A percentile compares a stretch with the other conserved stretches of the same genome.
Evolutionary conservation across 345 rosid species (phyloP).

Genomic region (Syzygium oleosum): DNA sequence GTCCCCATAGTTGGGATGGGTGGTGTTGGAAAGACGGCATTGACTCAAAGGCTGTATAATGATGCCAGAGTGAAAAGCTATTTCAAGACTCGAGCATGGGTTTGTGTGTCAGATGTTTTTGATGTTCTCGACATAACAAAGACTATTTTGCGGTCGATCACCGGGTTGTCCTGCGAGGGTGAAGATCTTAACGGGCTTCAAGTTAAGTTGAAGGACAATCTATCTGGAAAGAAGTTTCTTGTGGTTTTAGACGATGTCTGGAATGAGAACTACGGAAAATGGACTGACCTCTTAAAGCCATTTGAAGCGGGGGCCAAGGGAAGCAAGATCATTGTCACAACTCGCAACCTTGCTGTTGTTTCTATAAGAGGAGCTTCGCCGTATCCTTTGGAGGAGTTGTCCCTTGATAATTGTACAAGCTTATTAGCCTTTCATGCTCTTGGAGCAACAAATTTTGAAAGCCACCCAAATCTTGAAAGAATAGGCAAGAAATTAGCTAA

Average conservation of each 20-base stretch:
- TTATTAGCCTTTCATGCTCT: neutral
- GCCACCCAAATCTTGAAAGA: neutral
- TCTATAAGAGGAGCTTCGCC: neutral
- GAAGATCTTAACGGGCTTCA: neutral
- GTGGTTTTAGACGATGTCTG: neutral
- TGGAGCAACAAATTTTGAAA: neutral
- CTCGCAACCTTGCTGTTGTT: neutral
- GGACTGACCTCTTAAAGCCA: neutral
- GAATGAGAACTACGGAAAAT: neutral
- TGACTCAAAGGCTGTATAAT: neutral
- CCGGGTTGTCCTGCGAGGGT: fast-evolving
- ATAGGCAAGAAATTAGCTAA: neutral
- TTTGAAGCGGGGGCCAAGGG: neutral
- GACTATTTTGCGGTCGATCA: neutral
- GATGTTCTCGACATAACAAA: neutral
- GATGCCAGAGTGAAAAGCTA: neutral
- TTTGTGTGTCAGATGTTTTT: neutral
- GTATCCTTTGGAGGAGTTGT: neutral
- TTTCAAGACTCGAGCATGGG: neutral
- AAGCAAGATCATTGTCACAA: neutral
- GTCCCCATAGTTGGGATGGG: neutral
- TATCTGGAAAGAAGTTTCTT: neutral
- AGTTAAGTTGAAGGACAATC: neutral
- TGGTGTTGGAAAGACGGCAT: neutral
- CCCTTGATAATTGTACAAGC: neutral